Percentiles rank a stretch among this genome's conserved stretches.
These are phyloP conservation scores for Neurospora pannonica DNA, from an alignment of 495 filamentous ascomycete species.

Conservation along the genomic window DNA sequence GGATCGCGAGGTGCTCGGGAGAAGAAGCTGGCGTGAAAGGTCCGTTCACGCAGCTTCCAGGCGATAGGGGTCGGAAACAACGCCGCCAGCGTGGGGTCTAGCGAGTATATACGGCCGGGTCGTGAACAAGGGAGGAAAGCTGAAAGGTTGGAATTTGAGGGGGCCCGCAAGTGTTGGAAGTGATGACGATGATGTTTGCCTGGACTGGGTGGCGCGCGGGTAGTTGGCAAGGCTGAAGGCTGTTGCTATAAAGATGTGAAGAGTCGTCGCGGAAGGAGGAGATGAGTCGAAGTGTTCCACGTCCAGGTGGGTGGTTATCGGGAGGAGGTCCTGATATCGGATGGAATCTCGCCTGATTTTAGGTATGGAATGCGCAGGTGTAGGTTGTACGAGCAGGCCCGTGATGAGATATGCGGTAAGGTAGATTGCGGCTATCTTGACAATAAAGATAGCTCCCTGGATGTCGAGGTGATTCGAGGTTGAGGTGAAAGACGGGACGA, in stretches of 20 bases:
- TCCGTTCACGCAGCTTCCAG: not conserved
- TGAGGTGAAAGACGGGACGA: not conserved
- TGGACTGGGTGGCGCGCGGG: not conserved
- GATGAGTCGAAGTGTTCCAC: not conserved
- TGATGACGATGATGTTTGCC: not conserved
- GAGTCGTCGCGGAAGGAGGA: not conserved
- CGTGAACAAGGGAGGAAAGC: not conserved
- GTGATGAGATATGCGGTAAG: not conserved
- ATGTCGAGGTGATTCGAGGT: not conserved
- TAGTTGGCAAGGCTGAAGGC: not conserved
- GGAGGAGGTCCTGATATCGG: not conserved
- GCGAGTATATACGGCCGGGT: not conserved
- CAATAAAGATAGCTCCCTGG: not conserved
- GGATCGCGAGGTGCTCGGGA: not conserved
- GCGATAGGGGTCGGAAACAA: not conserved
- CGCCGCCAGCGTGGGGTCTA: not conserved
- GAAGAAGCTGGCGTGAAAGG: not conserved
- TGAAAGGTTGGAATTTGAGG: not conserved
- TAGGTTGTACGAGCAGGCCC: not conserved
- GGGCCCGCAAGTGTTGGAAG: not conserved
- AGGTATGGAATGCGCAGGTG: constrained; percentile 1
- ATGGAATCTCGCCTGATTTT: constrained; percentile 3
- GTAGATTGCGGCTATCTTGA: not conserved
- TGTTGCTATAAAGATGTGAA: not conserved
- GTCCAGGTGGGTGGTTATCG: not conserved